Conservation (phyloP, 257 asterid genomes). For the Anisodus tanguticus region DNA sequence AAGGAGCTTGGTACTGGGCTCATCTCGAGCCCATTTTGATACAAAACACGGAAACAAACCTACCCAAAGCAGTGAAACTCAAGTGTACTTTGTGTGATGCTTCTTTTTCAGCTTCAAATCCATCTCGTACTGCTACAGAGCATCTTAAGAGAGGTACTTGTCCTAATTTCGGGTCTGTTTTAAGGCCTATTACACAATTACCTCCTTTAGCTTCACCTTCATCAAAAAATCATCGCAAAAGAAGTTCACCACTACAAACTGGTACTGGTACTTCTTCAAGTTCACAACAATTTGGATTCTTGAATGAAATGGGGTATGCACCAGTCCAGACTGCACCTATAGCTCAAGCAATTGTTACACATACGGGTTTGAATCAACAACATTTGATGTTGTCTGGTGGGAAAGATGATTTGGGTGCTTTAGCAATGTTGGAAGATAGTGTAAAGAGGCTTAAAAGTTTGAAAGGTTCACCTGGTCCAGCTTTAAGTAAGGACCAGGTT, state of each 20-base stretch:
- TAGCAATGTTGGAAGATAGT: conserved; percentile 82
- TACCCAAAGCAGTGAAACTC: conserved; percentile 82
- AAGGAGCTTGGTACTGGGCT: conserved; percentile 99
- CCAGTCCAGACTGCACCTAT: conserved; percentile 31
- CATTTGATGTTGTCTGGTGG: conserved; percentile 74
- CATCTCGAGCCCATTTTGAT: conserved; percentile 84
- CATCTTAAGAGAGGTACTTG: conserved; percentile 81
- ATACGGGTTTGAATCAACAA: conserved; percentile 37
- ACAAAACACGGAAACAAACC: conserved; percentile 61
- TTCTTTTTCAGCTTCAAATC: conserved; percentile 81
- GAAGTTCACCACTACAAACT: conserved; percentile 50
- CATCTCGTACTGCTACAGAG: conserved; percentile 87
- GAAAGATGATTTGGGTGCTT: conserved; percentile 75
- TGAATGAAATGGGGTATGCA: conserved; percentile 43
- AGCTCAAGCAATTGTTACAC: conserved; percentile 27
- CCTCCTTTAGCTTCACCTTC: conserved; percentile 82
- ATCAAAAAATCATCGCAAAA: conserved; percentile 62
- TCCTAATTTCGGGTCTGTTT: conserved; percentile 62
- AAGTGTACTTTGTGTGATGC: conserved; percentile 75
- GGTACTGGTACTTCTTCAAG: conserved; percentile 50
- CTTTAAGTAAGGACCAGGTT: conserved; percentile 63
- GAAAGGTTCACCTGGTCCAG: conserved; percentile 53
- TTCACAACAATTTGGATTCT: conserved; percentile 49
- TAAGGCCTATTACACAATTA: conserved; percentile 64
- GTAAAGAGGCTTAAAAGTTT: conserved; percentile 81